Evolutionary conservation across 192 early-diverging fungal species (phyloP), one percentile per base, ranked within the genome.

Genomic region (Backusella liffmaniae): DNA sequence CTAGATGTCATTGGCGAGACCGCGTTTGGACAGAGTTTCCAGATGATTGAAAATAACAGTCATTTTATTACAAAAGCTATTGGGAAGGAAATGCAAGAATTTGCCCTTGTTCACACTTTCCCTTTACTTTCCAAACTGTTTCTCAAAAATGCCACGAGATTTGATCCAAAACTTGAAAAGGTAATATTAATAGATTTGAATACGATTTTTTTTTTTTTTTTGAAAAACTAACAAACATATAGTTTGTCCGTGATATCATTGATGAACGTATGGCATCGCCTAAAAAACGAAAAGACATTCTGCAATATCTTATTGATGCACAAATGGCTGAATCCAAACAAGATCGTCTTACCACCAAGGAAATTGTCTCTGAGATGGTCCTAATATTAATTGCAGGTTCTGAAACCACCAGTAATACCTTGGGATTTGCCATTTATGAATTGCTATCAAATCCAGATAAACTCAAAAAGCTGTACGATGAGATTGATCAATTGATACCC

Each of bases 1-100:
- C 53, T 89, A 32, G 88, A 89, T 73, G 78, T 82, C n/a, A 87
- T 89, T 69, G 88, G 88, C 1, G 81, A 84, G 26, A 84, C 84
- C 0, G 83, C 84, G 9, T 88, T 89, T 73, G 88, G 87, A 9
- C 51, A 76, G 66, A 78, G 85, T 6, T 89, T 89, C 62, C 67
- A 82, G 3, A 87, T 89, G 80, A 46, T 89, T 15, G 79, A 85
- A 49, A 71, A 77, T 8, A 77, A 75, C 1, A 36, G 36, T 1
- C 84, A 89, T 70, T 80, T 76, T 18, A 37, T 89, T 5, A 84
- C 84, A 8, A 51, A 66, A 26, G 67, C 49, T 7, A 75, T 82
- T 53, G 70, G 13, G 9, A 32, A 76, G 16, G 32, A 53, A 26
- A 39, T 82, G 71, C n/a, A 34, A 13, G 36, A 39, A 7, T 35